Base-by-base conservation (phyloP, 2,329 filamentous ascomycete genomes). In the Rhinocladiella similis region DNA sequence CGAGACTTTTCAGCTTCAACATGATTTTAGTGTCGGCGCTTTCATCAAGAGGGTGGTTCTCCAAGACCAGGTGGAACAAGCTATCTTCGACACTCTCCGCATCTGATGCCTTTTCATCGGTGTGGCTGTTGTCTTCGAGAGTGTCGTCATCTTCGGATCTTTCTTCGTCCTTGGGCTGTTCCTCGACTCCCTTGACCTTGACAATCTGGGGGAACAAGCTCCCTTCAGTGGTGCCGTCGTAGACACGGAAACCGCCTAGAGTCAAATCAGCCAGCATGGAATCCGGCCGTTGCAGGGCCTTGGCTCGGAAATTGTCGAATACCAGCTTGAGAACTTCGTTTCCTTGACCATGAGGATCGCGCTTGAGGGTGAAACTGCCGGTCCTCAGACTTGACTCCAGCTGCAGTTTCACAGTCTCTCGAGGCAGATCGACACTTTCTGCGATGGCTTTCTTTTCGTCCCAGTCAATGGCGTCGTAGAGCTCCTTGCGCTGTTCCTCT, bases 391-490 rank as follows among this genome's bases (percentile, higher is more conserved):
- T 93, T 48, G 94, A 88, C 69, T 97, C 91, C 47, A 99, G 78
- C 69, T 97, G 90, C 71, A 97, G 80, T 73, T 97, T 97, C 67
- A 99, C 82, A 9, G 91, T 91, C 65, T 99, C 94, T 52, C 90
- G 85, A 0, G 95, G 95, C 29, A 91, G 80, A 65, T 99, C 94
- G 3, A 99, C 87, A 41, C 89, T 87, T 64, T 96, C 91, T 0
- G 91, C 82, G 38, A 99, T 81, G 1, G 89, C 90, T 58, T 92
- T 87, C 77, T 97, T 97, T 73, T 99, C 94, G 61, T 99, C 90
- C 87, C 93, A 99, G 67, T 97, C 94, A 66, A 99, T 99, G 48
- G 91, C 95, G 65, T 95, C 88, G 72, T 97, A 99, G 9, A 99
- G 82, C 73, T 99, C 93, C 70, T 97, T 91, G 41, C 93, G 87